Percentiles rank a stretch among this genome's conserved stretches.
Conservation (phyloP, 2,329 filamentous ascomycete species). For the Apiospora kogelbergensis region DNA sequence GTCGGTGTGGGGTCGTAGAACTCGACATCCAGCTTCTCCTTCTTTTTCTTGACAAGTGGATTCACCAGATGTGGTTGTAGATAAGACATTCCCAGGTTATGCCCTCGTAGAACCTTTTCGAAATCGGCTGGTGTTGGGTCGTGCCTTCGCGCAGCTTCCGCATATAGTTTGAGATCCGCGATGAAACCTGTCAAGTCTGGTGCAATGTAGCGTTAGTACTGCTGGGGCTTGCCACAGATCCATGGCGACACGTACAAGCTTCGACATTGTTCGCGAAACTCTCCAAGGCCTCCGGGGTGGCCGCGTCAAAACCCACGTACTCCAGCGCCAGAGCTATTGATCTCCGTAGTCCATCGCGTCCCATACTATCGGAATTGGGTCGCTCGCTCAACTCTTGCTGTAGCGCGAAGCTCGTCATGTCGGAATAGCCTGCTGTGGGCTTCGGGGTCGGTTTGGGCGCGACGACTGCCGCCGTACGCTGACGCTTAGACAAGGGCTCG, state of each 20-base stretch:
- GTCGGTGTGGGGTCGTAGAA: slow-evolving; percentile 39
- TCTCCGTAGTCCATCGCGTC: slow-evolving; percentile 48
- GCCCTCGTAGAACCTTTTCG: slow-evolving; percentile 49
- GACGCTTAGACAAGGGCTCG: slow-evolving; percentile 23
- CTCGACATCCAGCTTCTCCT: slow-evolving; percentile 34
- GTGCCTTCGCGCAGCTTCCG: slow-evolving; percentile 50
- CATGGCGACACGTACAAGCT: slow-evolving; percentile 46
- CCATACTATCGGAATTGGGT: slow-evolving; percentile 32
- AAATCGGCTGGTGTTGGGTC: slow-evolving; percentile 58
- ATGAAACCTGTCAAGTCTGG: slow-evolving; percentile 51
- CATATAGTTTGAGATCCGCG: slow-evolving; percentile 46
- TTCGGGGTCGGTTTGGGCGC: slow-evolving; percentile 15
- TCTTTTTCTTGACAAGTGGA: slow-evolving; percentile 41
- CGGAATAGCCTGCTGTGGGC: background rate
- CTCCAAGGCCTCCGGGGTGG: slow-evolving; percentile 57
- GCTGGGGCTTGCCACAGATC: background rate
- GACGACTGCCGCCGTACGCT: slow-evolving; percentile 20
- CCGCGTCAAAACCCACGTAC: slow-evolving; percentile 58
- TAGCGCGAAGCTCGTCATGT: slow-evolving; percentile 7
- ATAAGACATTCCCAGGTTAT: slow-evolving; percentile 51
- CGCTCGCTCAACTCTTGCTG: slow-evolving; percentile 18
- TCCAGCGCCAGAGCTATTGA: slow-evolving; percentile 56
- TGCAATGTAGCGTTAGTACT: slow-evolving; percentile 6
- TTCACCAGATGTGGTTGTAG: slow-evolving; percentile 58
- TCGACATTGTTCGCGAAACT: slow-evolving; percentile 57